Percentiles rank a stretch among this genome's conserved stretches.
Conservation (phyloP, 2,329 filamentous ascomycete species). For the Dactylellina parvicollis region DNA sequence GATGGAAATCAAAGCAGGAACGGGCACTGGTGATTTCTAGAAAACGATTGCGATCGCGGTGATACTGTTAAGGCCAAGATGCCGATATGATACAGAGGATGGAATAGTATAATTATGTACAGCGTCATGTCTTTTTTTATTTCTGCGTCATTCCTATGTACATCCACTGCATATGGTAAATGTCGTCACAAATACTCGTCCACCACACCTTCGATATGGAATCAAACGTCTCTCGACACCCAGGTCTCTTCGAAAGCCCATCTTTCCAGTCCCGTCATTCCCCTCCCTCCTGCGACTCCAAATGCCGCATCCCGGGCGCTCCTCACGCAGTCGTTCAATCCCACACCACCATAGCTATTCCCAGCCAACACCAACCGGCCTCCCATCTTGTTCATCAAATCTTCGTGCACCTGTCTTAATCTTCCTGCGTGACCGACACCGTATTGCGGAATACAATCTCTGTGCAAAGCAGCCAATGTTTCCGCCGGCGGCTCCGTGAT, state of each 20-base stretch:
- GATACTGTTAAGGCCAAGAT: no score
- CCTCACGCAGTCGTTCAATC: slow-evolving; percentile 68
- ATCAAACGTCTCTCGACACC: slow-evolving; percentile 41
- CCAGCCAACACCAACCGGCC: slow-evolving; percentile 63
- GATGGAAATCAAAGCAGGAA: neutral
- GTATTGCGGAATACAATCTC: slow-evolving; percentile 90
- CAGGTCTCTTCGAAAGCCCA: slow-evolving; percentile 58
- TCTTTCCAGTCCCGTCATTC: slow-evolving; percentile 62
- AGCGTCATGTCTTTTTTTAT: neutral
- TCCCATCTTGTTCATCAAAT: slow-evolving; percentile 57
- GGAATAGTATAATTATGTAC: neutral
- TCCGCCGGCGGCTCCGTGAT: slow-evolving; percentile 72
- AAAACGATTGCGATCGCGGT: no score
- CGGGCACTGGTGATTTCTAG: no score
- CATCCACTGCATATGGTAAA: neutral
- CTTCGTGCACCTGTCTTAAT: slow-evolving; percentile 65
- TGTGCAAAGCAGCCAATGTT: slow-evolving; percentile 70
- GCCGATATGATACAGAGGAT: no score
- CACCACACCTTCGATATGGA: neutral
- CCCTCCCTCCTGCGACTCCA: slow-evolving; percentile 60
- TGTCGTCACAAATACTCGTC: neutral
- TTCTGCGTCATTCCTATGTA: neutral
- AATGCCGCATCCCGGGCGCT: slow-evolving; percentile 68
- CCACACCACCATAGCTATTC: slow-evolving; percentile 66
- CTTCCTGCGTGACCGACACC: slow-evolving; percentile 76